Evolutionary conservation across 805 yeast genomes (phyloP).

Genomic region (Barnettozyma botsteinii): DNA sequence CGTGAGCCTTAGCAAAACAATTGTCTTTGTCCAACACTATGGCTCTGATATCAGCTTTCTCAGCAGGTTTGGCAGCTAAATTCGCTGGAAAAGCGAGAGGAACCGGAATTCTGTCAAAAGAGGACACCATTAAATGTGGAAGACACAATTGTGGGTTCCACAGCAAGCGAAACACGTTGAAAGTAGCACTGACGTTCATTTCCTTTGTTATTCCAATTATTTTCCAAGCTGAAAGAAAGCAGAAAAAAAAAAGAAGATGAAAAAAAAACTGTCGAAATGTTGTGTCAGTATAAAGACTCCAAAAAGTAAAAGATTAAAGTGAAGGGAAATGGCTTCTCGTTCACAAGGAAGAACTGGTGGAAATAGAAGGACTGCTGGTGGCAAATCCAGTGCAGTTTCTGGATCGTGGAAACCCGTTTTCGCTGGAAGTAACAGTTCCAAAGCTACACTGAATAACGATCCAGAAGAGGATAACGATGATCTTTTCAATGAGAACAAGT

Average conservation of each 20-base stretch:
- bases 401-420: slow-evolving; percentile 10
- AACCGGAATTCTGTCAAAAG: slow-evolving; percentile 55
- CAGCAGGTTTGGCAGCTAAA: background rate
- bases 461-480: slow-evolving; percentile 19
- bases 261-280: too few species aligned
- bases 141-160: slow-evolving; percentile 61
- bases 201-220: too few species aligned
- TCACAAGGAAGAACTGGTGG: too few species aligned
- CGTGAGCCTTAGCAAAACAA: slow-evolving; percentile 84
- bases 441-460: background rate
- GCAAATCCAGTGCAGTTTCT: background rate
- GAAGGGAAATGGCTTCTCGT: too few species aligned
- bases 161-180: slow-evolving; percentile 56
- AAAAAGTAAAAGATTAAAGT: too few species aligned
- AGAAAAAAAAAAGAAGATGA: background rate
- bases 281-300: too few species aligned
- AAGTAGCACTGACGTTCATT: slow-evolving; percentile 72
- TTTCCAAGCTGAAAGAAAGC: background rate
- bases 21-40: slow-evolving; percentile 92
- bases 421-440: slow-evolving; percentile 2
- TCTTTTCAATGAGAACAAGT: slow-evolving; percentile 35
- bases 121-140: slow-evolving; percentile 54
- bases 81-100: slow-evolving; percentile 39
- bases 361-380: too few species aligned
- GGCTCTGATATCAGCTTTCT: slow-evolving; percentile 48